These are phyloP conservation scores for Pythium biforme DNA, from an alignment of 352 stramenopile species.

Conservation along the genomic window DNA sequence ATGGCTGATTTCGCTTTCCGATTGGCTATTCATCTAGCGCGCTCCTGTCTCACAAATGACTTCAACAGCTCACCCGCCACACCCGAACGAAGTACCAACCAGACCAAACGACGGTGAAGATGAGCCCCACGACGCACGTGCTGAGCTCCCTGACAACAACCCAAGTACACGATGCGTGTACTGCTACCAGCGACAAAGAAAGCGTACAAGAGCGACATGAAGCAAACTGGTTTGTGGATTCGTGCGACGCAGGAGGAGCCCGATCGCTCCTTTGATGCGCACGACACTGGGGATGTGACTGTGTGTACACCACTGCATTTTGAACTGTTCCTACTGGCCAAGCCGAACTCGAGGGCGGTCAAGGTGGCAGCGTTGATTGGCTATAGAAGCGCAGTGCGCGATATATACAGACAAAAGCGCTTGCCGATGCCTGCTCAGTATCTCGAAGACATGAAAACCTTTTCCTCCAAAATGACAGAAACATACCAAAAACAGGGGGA, in stretches of 20 bases:
- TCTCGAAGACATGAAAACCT: not conserved
- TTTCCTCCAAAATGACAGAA: not conserved
- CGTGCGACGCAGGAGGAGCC: not conserved
- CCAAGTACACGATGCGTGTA: slow-evolving; percentile 3
- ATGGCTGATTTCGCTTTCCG: too few relatives aligned
- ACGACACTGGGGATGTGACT: not conserved
- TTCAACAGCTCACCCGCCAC: too few relatives aligned
- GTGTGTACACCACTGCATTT: not conserved
- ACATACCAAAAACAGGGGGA: not conserved
- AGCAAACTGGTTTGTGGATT: not conserved
- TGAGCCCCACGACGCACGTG: too few relatives aligned
- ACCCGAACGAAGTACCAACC: too few relatives aligned
- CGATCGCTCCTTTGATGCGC: not conserved
- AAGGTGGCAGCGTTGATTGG: not conserved
- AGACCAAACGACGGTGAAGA: too few relatives aligned
- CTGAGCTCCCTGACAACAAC: not conserved
- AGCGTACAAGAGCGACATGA: slow-evolving; percentile 1
- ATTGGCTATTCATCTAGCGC: too few relatives aligned
- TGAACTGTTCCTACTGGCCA: slow-evolving; percentile 1
- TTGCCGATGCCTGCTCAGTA: not conserved
- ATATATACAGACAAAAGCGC: not conserved
- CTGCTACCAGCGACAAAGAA: not conserved
- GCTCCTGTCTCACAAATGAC: too few relatives aligned
- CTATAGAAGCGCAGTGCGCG: slow-evolving; percentile 1
- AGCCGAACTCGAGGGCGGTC: not conserved